Evolutionary conservation across 2,329 filamentous ascomycete genomes (phyloP), one percentile per base, ranked within the genome.

Genomic region (Nemania bipapillata): DNA sequence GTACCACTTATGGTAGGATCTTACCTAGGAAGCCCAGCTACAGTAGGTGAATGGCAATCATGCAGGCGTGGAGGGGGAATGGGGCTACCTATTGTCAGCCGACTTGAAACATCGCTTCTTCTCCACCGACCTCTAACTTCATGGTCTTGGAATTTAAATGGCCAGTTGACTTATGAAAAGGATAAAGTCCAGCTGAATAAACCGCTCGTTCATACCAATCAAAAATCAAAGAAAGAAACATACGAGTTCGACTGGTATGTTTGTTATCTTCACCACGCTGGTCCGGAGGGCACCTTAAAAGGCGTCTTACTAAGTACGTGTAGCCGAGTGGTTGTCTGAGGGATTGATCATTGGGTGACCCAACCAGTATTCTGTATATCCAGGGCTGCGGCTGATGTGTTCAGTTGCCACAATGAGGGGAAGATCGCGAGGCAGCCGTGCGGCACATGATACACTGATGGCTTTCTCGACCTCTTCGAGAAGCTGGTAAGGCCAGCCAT

Each of bases 41-140:
- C n/a, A n/a, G 55, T 42, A 42, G 45, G 45, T 47, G 5, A 55
- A 24, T 28, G 42, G 17, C 17, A 62, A 22, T 61, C 52, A 65
- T 68, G 66, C 62, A 65, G 61, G 52, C 20, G n/a, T 30, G 15
- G 40, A 58, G 56, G 28, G n/a, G 53, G 55, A 52, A 61, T 57
- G 47, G 50, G 40, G 40, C 56, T 61, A n/a, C n/a, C n/a, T n/a
- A 42, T 64, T 35, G 65, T 70, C 68, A 70, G 68, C 68, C 50
- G 26, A 68, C 57, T 59, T 70, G 68, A 70, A 70, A 70, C 68
- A 62, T 54, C 37, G 37, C 60, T 65, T 56, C 61, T 50, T 61
- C 55, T 53, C 65, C 68, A 65, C 65, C 37, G 35, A 37, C 47
- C 20, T 54, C n/a, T 11, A 32, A 57, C 22, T 60, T 47, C 22